Evolutionary conservation across 768 basidiomycete genomes (phyloP).

Genomic region (Naematelia encephala): DNA sequence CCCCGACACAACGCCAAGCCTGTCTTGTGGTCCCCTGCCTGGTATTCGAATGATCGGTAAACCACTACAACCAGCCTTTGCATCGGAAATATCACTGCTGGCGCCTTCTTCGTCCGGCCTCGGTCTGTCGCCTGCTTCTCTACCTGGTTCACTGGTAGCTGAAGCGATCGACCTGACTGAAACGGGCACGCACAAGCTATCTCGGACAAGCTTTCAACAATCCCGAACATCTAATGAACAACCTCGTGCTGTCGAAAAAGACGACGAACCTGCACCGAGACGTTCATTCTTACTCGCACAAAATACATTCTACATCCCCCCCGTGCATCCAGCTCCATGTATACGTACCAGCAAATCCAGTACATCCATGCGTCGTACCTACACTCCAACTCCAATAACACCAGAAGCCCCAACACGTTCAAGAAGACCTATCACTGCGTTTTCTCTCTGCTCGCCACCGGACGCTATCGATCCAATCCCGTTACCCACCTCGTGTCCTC

Average conservation of each 20-base stretch:
- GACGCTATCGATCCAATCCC: slow-evolving; percentile 34
- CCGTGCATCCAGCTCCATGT: not conserved
- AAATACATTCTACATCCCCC: not conserved
- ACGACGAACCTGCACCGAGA: not conserved
- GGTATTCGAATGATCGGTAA: not conserved
- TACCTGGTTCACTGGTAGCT: not conserved
- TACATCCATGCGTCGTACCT: not conserved
- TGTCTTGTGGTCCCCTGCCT: not conserved
- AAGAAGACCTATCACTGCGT: not conserved
- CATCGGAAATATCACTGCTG: not conserved
- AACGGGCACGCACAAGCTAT: not conserved
- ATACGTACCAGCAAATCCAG: not conserved
- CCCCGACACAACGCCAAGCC: not conserved
- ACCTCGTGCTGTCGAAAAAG: too few relatives aligned
- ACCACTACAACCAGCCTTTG: not conserved
- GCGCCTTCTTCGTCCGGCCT: not conserved
- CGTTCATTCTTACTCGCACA: not conserved
- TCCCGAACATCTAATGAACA: too few relatives aligned
- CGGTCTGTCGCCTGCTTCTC: not conserved
- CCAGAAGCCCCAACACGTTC: not conserved
- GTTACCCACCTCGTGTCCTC: not conserved
- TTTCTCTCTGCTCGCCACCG: slow-evolving; percentile 29
- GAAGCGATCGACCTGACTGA: slow-evolving; percentile 9
- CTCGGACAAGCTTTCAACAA: not conserved
- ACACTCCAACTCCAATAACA: not conserved